Conservation (phyloP, 2,329 filamentous ascomycete genomes). For the Diaporthe nobilis region DNA sequence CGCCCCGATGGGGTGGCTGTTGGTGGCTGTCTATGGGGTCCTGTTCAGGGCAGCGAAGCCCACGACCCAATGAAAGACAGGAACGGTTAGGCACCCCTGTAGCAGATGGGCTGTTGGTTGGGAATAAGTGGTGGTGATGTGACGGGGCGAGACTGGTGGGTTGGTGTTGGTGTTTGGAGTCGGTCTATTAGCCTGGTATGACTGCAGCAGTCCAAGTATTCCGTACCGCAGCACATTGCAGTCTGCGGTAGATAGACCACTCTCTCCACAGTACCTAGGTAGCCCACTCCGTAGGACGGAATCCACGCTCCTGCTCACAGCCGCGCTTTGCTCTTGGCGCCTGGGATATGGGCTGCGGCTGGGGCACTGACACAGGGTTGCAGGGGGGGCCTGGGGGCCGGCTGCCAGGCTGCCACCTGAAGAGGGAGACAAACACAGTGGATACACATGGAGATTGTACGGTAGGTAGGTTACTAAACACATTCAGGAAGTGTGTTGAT, state of each 20-base stretch:
- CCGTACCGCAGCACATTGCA: not conserved
- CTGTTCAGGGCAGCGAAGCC: not conserved
- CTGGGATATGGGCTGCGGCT: not conserved
- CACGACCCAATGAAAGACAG: conserved; percentile 8
- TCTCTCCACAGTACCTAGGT: not conserved
- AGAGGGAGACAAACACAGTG: not conserved
- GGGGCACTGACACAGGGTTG: not conserved
- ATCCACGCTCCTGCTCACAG: not conserved
- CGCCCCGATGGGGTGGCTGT: not conserved
- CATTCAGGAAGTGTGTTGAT: too few relatives aligned
- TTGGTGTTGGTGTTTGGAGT: conserved; percentile 22
- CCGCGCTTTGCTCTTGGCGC: conserved; percentile 24
- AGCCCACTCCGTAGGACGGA: not conserved
- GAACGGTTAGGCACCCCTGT: not conserved
- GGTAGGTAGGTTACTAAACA: too few relatives aligned
- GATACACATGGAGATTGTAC: not conserved
- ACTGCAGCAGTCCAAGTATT: not conserved
- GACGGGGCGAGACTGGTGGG: conserved; percentile 2
- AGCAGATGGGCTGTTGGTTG: conserved; percentile 12
- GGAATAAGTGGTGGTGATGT: conserved; percentile 14
- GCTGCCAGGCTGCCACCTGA: not conserved
- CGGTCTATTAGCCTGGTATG: not conserved
- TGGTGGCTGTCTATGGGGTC: conserved; percentile 14
- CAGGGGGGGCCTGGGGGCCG: not conserved
- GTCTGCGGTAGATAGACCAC: not conserved